A percentile compares a stretch with the other conserved stretches of the same genome.
Conservation (phyloP, 176 grass and related monocot genomes). For the Zizania latifolia region DNA sequence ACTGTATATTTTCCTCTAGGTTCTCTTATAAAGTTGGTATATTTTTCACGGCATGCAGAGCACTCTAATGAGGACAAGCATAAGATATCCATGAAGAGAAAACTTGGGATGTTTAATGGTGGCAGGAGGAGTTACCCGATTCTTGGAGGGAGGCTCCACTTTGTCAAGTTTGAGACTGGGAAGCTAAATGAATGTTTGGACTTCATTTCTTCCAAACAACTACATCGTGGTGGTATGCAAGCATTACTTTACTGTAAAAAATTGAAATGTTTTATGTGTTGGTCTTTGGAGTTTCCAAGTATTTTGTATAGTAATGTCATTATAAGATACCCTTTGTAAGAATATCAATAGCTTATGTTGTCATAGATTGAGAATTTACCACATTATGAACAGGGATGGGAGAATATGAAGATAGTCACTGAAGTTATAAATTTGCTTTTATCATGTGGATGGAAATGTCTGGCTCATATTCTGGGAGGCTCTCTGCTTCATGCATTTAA, state of each 20-base stretch:
- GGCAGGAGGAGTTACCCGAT: slow-evolving; percentile 85
- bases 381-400: not conserved
- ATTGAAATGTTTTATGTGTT: not conserved
- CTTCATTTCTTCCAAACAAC: slow-evolving; percentile 96
- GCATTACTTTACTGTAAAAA: not conserved
- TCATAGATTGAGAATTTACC: not conserved
- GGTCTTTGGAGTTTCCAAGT: not conserved
- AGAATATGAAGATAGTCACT: not conserved
- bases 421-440: not conserved
- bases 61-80: slow-evolving; percentile 58
- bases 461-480: too few species aligned
- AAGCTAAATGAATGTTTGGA: slow-evolving; percentile 92
- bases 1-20: slow-evolving; percentile 40
- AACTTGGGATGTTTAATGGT: slow-evolving; percentile 61
- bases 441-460: too few species aligned
- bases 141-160: slow-evolving; percentile 95
- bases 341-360: not conserved
- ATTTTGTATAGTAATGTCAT: not conserved
- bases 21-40: slow-evolving; percentile 94
- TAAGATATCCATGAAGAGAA: slow-evolving; percentile 73
- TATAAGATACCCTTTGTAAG: not conserved
- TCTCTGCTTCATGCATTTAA: too few species aligned
- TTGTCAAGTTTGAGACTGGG: slow-evolving; percentile 92
- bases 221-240: slow-evolving; percentile 84
- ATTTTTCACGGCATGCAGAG: slow-evolving; percentile 91